Evolutionary conservation across 805 yeast genomes (phyloP).

Genomic region (Candida fluviatilis): DNA sequence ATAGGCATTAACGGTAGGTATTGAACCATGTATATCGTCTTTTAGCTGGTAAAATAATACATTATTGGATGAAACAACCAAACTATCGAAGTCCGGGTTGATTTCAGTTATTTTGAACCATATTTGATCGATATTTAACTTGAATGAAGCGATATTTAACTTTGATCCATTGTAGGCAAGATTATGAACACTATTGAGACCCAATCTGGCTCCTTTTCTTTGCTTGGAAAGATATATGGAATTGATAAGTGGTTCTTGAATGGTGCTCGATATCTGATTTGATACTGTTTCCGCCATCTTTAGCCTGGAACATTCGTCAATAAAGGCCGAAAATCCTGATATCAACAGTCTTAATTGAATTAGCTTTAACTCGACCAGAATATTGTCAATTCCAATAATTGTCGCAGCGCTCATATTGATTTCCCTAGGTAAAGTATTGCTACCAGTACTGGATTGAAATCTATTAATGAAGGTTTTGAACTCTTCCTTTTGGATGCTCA

Average conservation of each 20-base stretch:
- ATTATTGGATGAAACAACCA: slow-evolving; percentile 12
- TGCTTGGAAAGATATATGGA: slow-evolving; percentile 5
- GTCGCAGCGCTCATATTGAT: slow-evolving; percentile 13
- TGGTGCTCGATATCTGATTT: neutral
- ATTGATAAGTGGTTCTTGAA: slow-evolving; percentile 1
- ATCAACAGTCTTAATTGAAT: slow-evolving; percentile 9
- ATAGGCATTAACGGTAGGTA: slow-evolving; percentile 12
- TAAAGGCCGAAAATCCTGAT: slow-evolving; percentile 9
- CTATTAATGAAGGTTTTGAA: slow-evolving; percentile 20
- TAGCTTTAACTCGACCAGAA: slow-evolving; percentile 11
- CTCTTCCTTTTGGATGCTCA: slow-evolving; percentile 20
- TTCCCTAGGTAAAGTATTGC: slow-evolving; percentile 16
- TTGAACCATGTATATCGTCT: slow-evolving; percentile 20
- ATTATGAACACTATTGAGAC: slow-evolving; percentile 9
- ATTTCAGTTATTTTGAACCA: slow-evolving; percentile 15
- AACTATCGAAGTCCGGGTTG: slow-evolving; percentile 23
- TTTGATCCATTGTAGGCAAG: slow-evolving; percentile 17
- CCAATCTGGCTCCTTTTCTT: slow-evolving; percentile 14
- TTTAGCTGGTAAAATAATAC: slow-evolving; percentile 16
- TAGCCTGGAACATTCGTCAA: slow-evolving; percentile 3
- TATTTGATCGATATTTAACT: slow-evolving; percentile 17
- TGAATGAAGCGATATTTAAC: slow-evolving; percentile 39
- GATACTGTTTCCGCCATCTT: neutral
- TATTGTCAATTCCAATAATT: slow-evolving; percentile 12
- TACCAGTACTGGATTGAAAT: slow-evolving; percentile 8